These are phyloP conservation scores for Nakazawaea molendinolei DNA, from an alignment of 805 yeast genomes.

Conservation along the genomic window DNA sequence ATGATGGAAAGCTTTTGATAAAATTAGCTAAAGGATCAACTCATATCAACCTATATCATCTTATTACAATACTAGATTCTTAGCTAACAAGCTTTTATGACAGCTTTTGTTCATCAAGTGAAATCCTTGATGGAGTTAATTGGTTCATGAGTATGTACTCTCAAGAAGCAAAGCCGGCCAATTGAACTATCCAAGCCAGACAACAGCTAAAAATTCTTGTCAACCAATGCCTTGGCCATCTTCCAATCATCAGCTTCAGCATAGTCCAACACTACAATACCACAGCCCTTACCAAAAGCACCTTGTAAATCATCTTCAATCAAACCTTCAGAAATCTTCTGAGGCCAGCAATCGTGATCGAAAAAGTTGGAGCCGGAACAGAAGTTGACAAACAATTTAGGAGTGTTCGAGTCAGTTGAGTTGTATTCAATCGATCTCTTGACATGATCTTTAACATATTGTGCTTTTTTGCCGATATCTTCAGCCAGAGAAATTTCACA, in stretches of 20 bases:
- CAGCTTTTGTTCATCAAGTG: no score
- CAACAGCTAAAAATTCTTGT: slow-evolving; percentile 37
- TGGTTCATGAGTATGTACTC: no score
- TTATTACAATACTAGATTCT: no score
- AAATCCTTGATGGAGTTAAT: no score
- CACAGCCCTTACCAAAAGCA: slow-evolving; percentile 48
- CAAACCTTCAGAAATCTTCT: slow-evolving; percentile 51
- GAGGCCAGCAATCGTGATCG: slow-evolving; percentile 71
- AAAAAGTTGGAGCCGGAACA: slow-evolving; percentile 71
- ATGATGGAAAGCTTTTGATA: no score
- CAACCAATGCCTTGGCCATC: slow-evolving; percentile 41
- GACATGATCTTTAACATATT: slow-evolving; percentile 49
- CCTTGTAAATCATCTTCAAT: slow-evolving; percentile 35
- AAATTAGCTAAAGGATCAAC: no score
- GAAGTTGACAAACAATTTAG: slow-evolving; percentile 63
- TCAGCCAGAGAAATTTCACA: slow-evolving; percentile 50
- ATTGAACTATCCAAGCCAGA: no score
- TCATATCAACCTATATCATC: no score
- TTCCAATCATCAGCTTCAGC: slow-evolving; percentile 58
- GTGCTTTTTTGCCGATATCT: slow-evolving; percentile 51
- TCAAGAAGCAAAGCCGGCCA: no score
- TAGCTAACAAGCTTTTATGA: no score
- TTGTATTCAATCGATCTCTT: slow-evolving; percentile 46
- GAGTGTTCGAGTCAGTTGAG: slow-evolving; percentile 30
- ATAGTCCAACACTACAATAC: slow-evolving; percentile 64